Evolutionary conservation across 2,329 filamentous ascomycete genomes (phyloP), one percentile per base, ranked within the genome.

Genomic region (Sphaerulina musiva): DNA sequence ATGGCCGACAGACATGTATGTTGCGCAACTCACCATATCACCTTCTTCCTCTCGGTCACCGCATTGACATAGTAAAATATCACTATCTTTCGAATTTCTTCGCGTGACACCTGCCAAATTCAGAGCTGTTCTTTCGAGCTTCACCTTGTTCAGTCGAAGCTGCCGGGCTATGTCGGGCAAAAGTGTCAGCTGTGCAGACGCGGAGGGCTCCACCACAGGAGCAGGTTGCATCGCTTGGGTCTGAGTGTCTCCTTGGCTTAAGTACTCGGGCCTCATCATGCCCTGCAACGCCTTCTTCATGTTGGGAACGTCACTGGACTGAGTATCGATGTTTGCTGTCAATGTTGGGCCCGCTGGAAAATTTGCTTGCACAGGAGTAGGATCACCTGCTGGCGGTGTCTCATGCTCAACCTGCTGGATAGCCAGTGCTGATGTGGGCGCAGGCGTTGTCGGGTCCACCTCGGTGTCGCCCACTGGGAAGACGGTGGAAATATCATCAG

Each of bases 21-120:
- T 31, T 9, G 5, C 40, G 39, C 23, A 4, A 39, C 69, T 59
- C 61, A 76, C 75, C 74, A 75, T 75, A 14, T 67, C 66, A 48
- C 56, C 63, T 47, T 76, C 73, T 53, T 72, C 68, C 17, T 67
- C 62, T 20, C 66, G 58, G 60, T 64, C 66, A 10, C 69, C 73
- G 58, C 75, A 77, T 54, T 75, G 70, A 51, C 75, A 78, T 6
- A 61, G 59, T 20, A 75, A 55, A 12, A 59, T 51, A 29, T 65
- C 52, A 36, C 53, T 20, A 23, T 55, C 59, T 39, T 49, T 54
- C 14, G 36, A 46, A 7, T 49, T 56, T 32, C 42, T 48, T 2
- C 56, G 17, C 26, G 34, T 38, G 26, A 48, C 31, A 31, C 58
- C 59, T n/a, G 57, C 57, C 17, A 60, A 34, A 12, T 52, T 58